Base-by-base conservation (phyloP, 1,284 basidiomycete genomes). In the Melampsora americana region DNA sequence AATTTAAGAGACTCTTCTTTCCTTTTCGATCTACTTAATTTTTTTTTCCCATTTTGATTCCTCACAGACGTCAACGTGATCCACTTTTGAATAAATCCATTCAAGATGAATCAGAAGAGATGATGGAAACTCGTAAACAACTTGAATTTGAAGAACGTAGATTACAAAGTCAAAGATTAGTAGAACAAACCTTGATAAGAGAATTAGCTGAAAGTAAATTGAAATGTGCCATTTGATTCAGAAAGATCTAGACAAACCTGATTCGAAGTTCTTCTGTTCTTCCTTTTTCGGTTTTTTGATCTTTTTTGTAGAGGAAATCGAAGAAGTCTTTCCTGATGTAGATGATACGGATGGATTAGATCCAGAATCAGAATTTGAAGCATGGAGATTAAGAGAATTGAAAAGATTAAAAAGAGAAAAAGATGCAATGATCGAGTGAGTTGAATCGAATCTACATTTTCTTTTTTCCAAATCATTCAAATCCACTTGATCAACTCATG, bases 261-360 rank as follows among this genome's bases (percentile, higher is more conserved):
- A 59, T 23, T 9, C 6, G 32, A 14, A 30, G 11, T 18, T 18
- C 32, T 5, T 1, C 32, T 64, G 0, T 64, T 20, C 28, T 35
- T 23, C n/a, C 35, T 4, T 32, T 16, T 32, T 18, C 66, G 73
- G 12, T 60, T 3, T 5, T n/a, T 4, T 70, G n/a, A n/a, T n/a
- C n/a, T 9, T 18, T 18, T 18, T 70, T 75, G 76, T 81, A 95
- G 92, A 92, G 87, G 91, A 95, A 83, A 90, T 92, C 79, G 89
- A 91, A 74, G 90, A 90, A 23, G 83, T 90, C 18, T 85, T 90
- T 39, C 90, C 91, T 0, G 94, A 97, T 77, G 87, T 99, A 0
- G 95, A 98, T 84, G 96, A 99, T 83, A 92, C 92, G 0, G 96
- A 99, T 81, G 95, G 92, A 0, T 82, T 95, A 65, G 95, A 99